phyloP scores from a whole-genome alignment of 306 rosid genomes.

The Lathyrus tuberosus region DNA sequence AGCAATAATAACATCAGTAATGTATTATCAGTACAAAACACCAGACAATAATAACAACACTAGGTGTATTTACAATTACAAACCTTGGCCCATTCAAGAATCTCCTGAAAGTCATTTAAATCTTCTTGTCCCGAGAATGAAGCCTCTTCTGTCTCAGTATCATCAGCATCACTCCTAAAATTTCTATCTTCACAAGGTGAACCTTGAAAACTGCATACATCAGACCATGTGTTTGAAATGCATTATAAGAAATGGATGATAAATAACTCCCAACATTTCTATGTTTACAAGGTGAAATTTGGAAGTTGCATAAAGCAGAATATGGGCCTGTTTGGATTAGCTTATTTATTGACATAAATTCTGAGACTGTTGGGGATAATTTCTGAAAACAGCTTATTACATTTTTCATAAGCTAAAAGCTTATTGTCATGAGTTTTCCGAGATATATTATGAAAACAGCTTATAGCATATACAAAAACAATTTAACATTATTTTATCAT shows the following conservation, averaged over 20 bases:
- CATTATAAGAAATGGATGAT: constrained; percentile 21
- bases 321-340: too few species aligned
- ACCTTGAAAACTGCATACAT: constrained; percentile 83
- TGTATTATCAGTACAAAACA: constrained; percentile 27
- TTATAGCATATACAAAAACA: too few species aligned
- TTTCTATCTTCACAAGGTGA: constrained; percentile 95
- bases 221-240: constrained; percentile 22
- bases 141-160: constrained; percentile 90
- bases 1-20: constrained; percentile 17
- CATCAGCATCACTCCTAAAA: constrained; percentile 93
- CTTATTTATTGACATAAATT: too few species aligned
- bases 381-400: too few species aligned
- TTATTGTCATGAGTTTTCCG: too few species aligned
- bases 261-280: constrained; percentile 64
- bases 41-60: constrained; percentile 26
- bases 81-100: constrained; percentile 99
- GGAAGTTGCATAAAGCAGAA: constrained; percentile 55
- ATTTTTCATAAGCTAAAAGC: too few species aligned
- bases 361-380: too few species aligned
- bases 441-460: too few species aligned
- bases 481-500: too few species aligned
- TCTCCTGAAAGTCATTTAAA: constrained; percentile 73
- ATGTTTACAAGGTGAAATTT: constrained; percentile 72
- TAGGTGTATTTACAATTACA: constrained; percentile 33
- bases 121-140: constrained; percentile 96